A percentile compares a stretch with the other conserved stretches of the same genome.
Conservation (phyloP, 2,329 filamentous ascomycete genomes). For the Fusarium sororula region DNA sequence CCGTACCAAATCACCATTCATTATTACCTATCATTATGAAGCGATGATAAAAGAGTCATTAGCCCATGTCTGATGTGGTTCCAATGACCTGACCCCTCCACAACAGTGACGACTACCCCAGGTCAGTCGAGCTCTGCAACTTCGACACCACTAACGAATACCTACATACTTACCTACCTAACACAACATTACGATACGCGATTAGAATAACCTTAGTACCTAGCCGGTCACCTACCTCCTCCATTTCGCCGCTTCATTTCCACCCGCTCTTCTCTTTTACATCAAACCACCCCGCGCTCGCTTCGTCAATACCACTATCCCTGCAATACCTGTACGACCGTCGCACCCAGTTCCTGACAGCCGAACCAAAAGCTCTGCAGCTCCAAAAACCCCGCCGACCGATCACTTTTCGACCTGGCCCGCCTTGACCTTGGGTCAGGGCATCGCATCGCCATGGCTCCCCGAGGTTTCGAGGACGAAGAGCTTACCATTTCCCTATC, state of each 20-base stretch:
- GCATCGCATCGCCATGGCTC: constrained; percentile 54
- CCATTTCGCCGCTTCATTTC: constrained; percentile 23
- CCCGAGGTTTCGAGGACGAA: constrained; percentile 76
- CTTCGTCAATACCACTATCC: background rate
- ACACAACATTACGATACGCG: background rate
- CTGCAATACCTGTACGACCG: background rate
- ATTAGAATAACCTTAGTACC: background rate
- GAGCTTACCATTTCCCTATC: constrained; percentile 82
- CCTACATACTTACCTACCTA: background rate
- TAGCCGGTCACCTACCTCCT: background rate
- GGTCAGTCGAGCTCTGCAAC: background rate
- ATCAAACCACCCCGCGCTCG: background rate
- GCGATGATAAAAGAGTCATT: background rate
- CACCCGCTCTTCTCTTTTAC: background rate
- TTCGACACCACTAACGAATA: background rate
- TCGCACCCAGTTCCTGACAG: background rate
- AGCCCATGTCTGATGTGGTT: background rate
- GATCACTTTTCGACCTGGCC: constrained; percentile 15
- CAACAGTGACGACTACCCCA: background rate
- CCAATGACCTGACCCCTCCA: constrained; percentile 8
- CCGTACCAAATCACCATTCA: background rate
- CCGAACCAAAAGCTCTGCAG: constrained; percentile 5
- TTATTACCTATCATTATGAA: background rate
- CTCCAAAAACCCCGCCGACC: constrained; percentile 21
- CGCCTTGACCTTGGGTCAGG: constrained; percentile 30